phyloP scores from a whole-genome alignment of 306 rosid genomes.

The peach (Prunus persica) region Prunus_persica_NCBIv2 NC_034014.1:24648001-24648500 shows the following conservation, averaged over 20 bases:
- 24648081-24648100: neutral
- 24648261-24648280: neutral
- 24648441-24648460: neutral
- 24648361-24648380: constrained; percentile 20
- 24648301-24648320: neutral
- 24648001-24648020: neutral
- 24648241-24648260: neutral
- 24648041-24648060: neutral
- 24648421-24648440: neutral
- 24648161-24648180: constrained; percentile 2
- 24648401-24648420: constrained; percentile 47
- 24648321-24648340: constrained; percentile 1
- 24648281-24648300: neutral
- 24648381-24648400: constrained; percentile 47
- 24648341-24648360: constrained; percentile 38
- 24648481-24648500: neutral
- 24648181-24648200: neutral
- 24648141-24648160: neutral
- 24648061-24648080: neutral
- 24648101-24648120: constrained; percentile 16
- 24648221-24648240: neutral
- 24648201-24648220: neutral
- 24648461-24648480: neutral
- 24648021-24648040: neutral
- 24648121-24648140: constrained; percentile 31